Percentiles rank a stretch among this genome's conserved stretches.
Conservation (phyloP, 2,329 filamentous ascomycete genomes). For the Verticillium dahliae region DNA sequence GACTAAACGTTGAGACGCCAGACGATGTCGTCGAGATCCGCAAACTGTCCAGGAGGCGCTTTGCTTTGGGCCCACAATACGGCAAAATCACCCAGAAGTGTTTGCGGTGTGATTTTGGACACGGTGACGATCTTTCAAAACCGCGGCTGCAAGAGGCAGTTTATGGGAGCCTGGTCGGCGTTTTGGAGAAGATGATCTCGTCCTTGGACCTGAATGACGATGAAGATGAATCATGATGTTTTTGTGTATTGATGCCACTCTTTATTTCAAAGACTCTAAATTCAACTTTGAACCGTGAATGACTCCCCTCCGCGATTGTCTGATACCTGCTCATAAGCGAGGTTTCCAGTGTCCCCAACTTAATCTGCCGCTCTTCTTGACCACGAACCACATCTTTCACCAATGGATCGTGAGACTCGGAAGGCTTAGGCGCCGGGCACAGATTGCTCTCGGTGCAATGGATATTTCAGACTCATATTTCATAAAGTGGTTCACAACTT, state of each 20-base stretch:
- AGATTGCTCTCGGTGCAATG: too few relatives aligned
- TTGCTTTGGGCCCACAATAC: constrained; percentile 12
- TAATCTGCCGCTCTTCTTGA: too few relatives aligned
- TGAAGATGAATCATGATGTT: neutral
- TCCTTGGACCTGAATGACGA: constrained; percentile 3
- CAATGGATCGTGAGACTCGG: too few relatives aligned
- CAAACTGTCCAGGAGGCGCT: constrained; percentile 6
- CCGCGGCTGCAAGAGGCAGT: constrained; percentile 7
- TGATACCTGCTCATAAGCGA: too few relatives aligned
- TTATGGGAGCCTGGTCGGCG: constrained; percentile 2
- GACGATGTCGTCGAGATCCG: constrained; percentile 15
- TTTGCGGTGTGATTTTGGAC: constrained; percentile 18
- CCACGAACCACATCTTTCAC: too few relatives aligned
- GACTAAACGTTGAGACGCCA: constrained; percentile 6
- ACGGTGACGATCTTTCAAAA: constrained; percentile 3
- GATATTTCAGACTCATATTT: neutral
- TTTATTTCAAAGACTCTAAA: neutral
- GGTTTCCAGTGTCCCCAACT: too few relatives aligned
- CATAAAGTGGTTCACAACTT: neutral
- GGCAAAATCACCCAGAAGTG: constrained; percentile 17
- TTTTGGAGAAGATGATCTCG: constrained; percentile 10
- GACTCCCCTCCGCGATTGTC: too few relatives aligned
- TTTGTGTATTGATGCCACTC: neutral
- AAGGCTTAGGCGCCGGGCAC: too few relatives aligned
- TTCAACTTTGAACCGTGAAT: too few relatives aligned